These are phyloP conservation scores for Colletotrichum lupini DNA, from an alignment of 2,329 filamentous ascomycete genomes.

Conservation along the genomic window DNA sequence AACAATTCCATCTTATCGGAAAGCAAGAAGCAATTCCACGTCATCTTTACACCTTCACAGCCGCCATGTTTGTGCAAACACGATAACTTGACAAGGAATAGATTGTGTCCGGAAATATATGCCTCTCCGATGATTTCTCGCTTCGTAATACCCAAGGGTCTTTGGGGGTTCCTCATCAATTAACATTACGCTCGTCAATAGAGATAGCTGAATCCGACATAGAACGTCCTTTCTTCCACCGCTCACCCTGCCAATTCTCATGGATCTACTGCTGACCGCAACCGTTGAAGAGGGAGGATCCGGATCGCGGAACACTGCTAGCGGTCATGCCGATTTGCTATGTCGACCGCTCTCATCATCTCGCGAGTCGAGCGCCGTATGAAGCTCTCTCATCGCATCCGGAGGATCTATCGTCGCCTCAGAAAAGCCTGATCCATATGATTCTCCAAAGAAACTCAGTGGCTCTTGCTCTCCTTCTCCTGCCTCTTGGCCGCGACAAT, in stretches of 20 bases:
- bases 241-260: not conserved
- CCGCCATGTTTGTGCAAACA: not conserved
- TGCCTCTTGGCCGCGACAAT: conserved; percentile 55
- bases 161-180: not conserved
- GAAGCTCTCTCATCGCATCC: not conserved
- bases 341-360: not conserved
- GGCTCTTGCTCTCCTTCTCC: conserved; percentile 54
- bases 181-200: not conserved
- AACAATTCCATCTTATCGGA: not conserved
- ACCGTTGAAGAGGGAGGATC: not conserved
- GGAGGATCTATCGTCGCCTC: not conserved
- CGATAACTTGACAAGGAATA: not conserved
- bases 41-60: not conserved
- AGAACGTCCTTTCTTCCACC: too few relatives aligned
- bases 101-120: not conserved
- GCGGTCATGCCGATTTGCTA: not conserved
- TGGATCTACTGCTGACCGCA: not conserved
- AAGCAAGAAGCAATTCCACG: not conserved
- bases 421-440: not conserved
- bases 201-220: not conserved
- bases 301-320: not conserved
- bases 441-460: conserved; percentile 41
- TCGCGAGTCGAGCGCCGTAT: not conserved
- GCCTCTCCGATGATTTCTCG: not conserved
- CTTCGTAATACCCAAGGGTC: not conserved